Conservation (phyloP, 345 rosid genomes). For the Ailanthus altissimus region DNA sequence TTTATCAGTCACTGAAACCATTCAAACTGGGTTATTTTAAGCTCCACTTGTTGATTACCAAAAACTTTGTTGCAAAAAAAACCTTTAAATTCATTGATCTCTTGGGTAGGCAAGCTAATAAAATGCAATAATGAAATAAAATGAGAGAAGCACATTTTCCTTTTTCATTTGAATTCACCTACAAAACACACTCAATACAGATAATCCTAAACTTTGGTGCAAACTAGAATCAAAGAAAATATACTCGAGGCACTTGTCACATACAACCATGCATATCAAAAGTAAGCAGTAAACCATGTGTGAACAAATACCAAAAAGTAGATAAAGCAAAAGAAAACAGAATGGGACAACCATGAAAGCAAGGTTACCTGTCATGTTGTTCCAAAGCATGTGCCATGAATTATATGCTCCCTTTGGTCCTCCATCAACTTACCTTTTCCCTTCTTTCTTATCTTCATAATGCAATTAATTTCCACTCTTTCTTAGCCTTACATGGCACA, state of each 20-base stretch:
- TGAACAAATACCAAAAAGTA: slow-evolving; percentile 4
- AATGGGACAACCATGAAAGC: slow-evolving; percentile 52
- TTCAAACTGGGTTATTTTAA: background rate
- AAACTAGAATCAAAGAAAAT: slow-evolving; percentile 2
- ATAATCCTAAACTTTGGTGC: slow-evolving; percentile 4
- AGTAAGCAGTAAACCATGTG: background rate
- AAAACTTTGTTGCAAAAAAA: background rate
- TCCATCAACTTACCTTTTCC: background rate
- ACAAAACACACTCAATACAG: slow-evolving; percentile 6
- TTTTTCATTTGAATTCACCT: background rate
- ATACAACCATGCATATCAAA: background rate
- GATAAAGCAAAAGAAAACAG: slow-evolving; percentile 20
- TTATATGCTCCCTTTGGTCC: slow-evolving; percentile 3
- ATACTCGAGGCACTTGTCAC: background rate
- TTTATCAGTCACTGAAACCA: background rate
- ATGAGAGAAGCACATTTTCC: background rate
- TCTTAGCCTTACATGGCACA: slow-evolving; percentile 12
- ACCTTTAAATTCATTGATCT: no score
- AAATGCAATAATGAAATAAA: background rate
- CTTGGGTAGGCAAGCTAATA: background rate
- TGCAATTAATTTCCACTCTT: slow-evolving; percentile 2
- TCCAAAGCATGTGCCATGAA: slow-evolving; percentile 34
- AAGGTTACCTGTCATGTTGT: slow-evolving; percentile 43
- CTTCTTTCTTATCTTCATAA: background rate
- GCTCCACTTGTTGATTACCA: background rate